Evolutionary conservation across 768 basidiomycete species (phyloP), one percentile per base, ranked within the genome.

Genomic region (Boletus tomentosulus): DNA sequence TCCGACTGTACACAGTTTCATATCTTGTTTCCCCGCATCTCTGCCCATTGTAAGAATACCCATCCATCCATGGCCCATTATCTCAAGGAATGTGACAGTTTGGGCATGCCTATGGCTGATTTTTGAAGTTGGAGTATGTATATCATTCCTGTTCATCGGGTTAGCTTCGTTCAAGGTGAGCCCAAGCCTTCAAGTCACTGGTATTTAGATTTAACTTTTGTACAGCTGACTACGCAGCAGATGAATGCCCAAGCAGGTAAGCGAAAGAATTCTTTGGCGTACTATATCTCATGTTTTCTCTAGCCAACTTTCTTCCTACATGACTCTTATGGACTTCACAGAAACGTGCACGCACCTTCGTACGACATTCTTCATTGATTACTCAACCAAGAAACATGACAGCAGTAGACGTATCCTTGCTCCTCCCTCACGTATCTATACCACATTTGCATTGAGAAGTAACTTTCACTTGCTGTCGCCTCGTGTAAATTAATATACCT

Each of bases 1-100:
- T 93, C 92, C 1, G 94, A 96, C 65, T 89, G 90, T 54, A 91
- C 92, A 2, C 94, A 98, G 63, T 96, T 92, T 66, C 73, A 82
- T 16, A 73, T 92, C 43, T 67, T 98, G 48, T 92, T 78, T 69
- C 88, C 89, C 16, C 68, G 73, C 6, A 76, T 89, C 49, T 77
- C 81, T 38, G 78, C 89, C n/a, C 89, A 92, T 64, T 70, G 91
- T 89, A 70, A 55, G 81, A 33, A 22, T 35, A 6, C 15, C 10
- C 24, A 15, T 13, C 10, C 30, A 43, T 38, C n/a, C 47, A 47
- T 42, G 39, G 19, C 24, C 25, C 16, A 42, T 24, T 38, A 34
- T 25, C 51, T 49, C 50, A 45, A 43, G 16, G 52, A 60, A 24
- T 33, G 25, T 34, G 33, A 24, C 62, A 92, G 91, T 86, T 43